Conservation (phyloP, 768 basidiomycete genomes). For the Panellus pusillus region DNA sequence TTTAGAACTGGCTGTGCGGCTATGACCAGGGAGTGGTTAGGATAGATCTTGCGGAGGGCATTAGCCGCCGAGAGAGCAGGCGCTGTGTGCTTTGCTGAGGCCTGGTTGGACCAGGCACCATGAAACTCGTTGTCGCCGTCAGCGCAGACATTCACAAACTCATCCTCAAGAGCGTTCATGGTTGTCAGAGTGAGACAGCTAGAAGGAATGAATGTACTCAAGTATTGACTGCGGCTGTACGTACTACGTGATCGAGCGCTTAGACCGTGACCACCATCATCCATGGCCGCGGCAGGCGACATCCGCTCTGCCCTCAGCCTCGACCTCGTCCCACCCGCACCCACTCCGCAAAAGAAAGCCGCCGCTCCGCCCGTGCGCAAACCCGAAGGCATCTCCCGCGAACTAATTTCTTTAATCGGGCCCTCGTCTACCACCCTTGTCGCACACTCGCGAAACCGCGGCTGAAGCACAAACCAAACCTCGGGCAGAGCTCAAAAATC, state of each 20-base stretch:
- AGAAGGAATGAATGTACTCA: neutral
- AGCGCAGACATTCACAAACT: slow-evolving; percentile 48
- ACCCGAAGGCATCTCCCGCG: slow-evolving; percentile 89
- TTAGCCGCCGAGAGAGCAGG: slow-evolving; percentile 46
- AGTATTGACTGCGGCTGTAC: no score
- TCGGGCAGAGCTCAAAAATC: slow-evolving; percentile 58
- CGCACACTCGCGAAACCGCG: slow-evolving; percentile 78
- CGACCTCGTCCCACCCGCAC: slow-evolving; percentile 44
- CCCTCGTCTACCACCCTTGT: slow-evolving; percentile 85
- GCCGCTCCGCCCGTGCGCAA: slow-evolving; percentile 49
- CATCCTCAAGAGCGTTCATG: slow-evolving; percentile 28
- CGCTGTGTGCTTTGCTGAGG: slow-evolving; percentile 51
- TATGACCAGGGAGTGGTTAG: slow-evolving; percentile 58
- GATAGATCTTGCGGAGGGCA: slow-evolving; percentile 57
- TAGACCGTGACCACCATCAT: neutral
- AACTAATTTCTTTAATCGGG: slow-evolving; percentile 94
- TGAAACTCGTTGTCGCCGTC: slow-evolving; percentile 40
- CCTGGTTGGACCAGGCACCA: slow-evolving; percentile 43
- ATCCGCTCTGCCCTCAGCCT: slow-evolving; percentile 82
- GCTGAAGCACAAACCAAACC: slow-evolving; percentile 83
- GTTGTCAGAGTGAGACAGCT: neutral
- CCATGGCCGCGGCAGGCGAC: slow-evolving; percentile 80
- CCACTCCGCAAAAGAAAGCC: slow-evolving; percentile 48
- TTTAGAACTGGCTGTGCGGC: slow-evolving; percentile 51
- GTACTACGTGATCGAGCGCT: neutral